Conservation (phyloP, 75 land plant species). For the Sequoiadendron giganteum region DNA sequence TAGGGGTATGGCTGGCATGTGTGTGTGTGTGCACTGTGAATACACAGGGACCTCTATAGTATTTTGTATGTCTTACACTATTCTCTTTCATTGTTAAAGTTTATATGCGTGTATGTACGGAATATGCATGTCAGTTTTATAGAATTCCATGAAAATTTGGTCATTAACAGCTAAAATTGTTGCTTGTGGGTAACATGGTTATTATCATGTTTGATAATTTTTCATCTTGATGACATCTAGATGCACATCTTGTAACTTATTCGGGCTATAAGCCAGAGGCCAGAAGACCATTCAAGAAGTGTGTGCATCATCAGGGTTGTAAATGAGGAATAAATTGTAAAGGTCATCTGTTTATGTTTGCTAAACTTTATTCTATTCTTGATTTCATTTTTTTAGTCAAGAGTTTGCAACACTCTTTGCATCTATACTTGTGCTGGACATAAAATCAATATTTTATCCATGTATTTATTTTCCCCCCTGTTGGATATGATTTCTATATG, state of each 20-base stretch:
- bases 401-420: neutral
- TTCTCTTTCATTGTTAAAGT: neutral
- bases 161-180: neutral
- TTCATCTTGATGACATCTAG: neutral
- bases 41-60: too few relatives aligned
- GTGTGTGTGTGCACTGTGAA: too few relatives aligned
- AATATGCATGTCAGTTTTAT: neutral
- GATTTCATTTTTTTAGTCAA: neutral
- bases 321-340: neutral
- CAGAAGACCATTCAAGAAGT: neutral
- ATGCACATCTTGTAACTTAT: neutral
- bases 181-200: neutral
- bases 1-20: neutral
- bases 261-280: neutral
- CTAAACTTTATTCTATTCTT: neutral
- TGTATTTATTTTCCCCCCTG: neutral
- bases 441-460: neutral
- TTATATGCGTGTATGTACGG: neutral
- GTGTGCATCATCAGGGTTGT: neutral
- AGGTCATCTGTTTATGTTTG: neutral
- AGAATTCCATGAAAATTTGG: neutral
- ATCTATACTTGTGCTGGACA: neutral
- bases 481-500: neutral
- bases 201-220: neutral
- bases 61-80: neutral